Percentiles rank a stretch among this genome's conserved stretches.
Evolutionary conservation across 208 protist genomes (phyloP).

Genomic region (Trypanosoma avium): DNA sequence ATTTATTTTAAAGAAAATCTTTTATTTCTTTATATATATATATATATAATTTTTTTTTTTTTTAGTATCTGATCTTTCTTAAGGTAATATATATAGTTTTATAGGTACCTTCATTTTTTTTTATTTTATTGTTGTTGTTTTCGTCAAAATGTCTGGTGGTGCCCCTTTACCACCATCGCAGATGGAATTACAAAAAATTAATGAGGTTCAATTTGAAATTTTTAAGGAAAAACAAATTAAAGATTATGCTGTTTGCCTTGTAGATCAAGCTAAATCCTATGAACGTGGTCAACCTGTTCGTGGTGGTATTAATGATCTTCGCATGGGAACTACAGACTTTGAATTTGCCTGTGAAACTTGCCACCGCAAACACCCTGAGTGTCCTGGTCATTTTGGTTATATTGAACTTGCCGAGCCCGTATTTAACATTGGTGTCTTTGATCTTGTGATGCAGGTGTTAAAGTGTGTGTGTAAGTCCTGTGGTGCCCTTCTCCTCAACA

Average conservation of each 20-base stretch:
- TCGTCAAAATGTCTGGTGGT: constrained; percentile 81
- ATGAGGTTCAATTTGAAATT: constrained; percentile 83
- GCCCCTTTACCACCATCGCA: constrained; percentile 74
- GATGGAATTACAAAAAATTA: constrained; percentile 76
- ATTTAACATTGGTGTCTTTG: constrained; percentile 97
- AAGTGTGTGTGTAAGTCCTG: constrained; percentile 98
- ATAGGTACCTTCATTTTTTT: background rate
- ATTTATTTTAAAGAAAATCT: too few species aligned
- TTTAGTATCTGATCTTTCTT: too few species aligned
- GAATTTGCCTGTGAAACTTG: constrained; percentile 86
- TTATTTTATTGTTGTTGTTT: constrained; percentile 13
- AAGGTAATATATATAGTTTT: too few species aligned
- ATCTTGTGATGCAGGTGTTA: constrained; percentile 93
- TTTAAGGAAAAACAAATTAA: constrained; percentile 90
- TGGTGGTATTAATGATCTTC: constrained; percentile 87
- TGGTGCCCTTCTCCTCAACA: constrained; percentile 87
- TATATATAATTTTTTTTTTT: too few species aligned
- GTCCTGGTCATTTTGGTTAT: constrained; percentile 99
- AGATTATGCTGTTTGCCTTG: constrained; percentile 79
- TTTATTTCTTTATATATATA: too few species aligned
- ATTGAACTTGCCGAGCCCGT: constrained; percentile 97
- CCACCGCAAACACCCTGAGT: constrained; percentile 74
- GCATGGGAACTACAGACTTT: constrained; percentile 88
- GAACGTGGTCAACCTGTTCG: constrained; percentile 76
- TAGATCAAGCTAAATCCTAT: constrained; percentile 87